Conservation (phyloP, 352 stramenopile species). For the Pythium aristosporum region DNA sequence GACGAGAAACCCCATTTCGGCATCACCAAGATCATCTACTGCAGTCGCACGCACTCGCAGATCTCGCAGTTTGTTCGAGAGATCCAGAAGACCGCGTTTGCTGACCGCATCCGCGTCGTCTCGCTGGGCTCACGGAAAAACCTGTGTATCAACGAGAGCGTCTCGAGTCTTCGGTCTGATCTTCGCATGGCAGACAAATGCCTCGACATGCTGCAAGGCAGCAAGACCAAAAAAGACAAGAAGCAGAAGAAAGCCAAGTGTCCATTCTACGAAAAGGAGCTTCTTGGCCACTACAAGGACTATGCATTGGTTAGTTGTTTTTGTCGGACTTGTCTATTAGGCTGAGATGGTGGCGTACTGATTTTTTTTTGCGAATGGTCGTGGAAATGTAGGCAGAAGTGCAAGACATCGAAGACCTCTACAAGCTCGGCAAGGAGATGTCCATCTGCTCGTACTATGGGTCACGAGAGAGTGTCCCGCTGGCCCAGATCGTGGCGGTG, state of each 20-base stretch:
- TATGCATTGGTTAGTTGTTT: slow-evolving; percentile 60
- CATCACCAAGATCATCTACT: slow-evolving; percentile 88
- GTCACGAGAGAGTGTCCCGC: slow-evolving; percentile 80
- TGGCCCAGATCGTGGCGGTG: slow-evolving; percentile 90
- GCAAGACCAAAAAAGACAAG: slow-evolving; percentile 45
- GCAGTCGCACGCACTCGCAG: slow-evolving; percentile 89
- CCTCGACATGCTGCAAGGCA: slow-evolving; percentile 84
- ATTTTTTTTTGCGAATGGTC: neutral
- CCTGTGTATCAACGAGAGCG: slow-evolving; percentile 76
- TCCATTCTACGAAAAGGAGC: slow-evolving; percentile 79
- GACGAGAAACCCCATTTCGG: slow-evolving; percentile 36
- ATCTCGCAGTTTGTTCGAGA: slow-evolving; percentile 89
- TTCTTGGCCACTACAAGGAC: slow-evolving; percentile 71
- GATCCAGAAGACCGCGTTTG: slow-evolving; percentile 82
- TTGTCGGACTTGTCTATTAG: neutral
- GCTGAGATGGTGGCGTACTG: neutral
- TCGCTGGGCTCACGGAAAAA: slow-evolving; percentile 85
- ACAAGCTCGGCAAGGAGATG: slow-evolving; percentile 85
- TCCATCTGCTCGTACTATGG: slow-evolving; percentile 98
- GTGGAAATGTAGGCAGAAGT: slow-evolving; percentile 52
- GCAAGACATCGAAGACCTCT: slow-evolving; percentile 97
- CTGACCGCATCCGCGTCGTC: slow-evolving; percentile 65
- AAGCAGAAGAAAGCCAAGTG: slow-evolving; percentile 73
- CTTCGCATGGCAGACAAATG: slow-evolving; percentile 85
- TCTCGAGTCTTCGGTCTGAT: slow-evolving; percentile 64